These are phyloP conservation scores for Solanum sejunctum DNA, from an alignment of 257 asterid species.

Conservation along the genomic window DNA sequence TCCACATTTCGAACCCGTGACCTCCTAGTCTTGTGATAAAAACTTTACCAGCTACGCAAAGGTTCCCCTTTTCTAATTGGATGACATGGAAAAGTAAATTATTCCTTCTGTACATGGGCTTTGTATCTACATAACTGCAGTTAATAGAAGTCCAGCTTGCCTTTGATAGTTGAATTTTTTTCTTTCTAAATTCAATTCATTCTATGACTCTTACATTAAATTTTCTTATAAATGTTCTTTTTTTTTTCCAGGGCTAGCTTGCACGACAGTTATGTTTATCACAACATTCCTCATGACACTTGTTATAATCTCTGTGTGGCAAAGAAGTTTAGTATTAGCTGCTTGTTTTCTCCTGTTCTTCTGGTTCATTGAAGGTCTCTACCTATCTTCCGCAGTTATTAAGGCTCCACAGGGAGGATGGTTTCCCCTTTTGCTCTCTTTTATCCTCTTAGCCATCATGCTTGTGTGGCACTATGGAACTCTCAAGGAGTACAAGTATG, in stretches of 20 bases:
- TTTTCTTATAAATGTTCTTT: neutral
- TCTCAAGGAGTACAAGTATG: slow-evolving; percentile 75
- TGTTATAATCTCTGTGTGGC: slow-evolving; percentile 79
- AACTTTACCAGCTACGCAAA: neutral
- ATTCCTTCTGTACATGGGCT: neutral
- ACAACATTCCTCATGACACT: slow-evolving; percentile 90
- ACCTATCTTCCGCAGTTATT: slow-evolving; percentile 42
- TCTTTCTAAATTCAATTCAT: neutral
- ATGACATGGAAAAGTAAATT: neutral
- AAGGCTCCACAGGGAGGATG: slow-evolving; percentile 94
- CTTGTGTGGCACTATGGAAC: slow-evolving; percentile 94
- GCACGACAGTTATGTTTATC: slow-evolving; percentile 86
- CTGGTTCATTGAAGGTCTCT: slow-evolving; percentile 57
- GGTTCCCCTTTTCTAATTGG: neutral
- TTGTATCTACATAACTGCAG: neutral
- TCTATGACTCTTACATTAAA: neutral
- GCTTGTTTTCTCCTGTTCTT: slow-evolving; percentile 54
- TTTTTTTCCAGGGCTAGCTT: slow-evolving; percentile 68
- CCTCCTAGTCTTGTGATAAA: neutral
- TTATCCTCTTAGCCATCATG: slow-evolving; percentile 60
- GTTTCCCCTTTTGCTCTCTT: slow-evolving; percentile 66
- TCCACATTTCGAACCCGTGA: neutral
- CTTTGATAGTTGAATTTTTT: neutral
- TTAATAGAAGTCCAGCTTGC: neutral
- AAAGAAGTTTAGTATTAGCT: slow-evolving; percentile 39